These are phyloP conservation scores for Apophysomyces trapeziformis DNA, from an alignment of 371 early-diverging fungal genomes.

Conservation along the genomic window DNA sequence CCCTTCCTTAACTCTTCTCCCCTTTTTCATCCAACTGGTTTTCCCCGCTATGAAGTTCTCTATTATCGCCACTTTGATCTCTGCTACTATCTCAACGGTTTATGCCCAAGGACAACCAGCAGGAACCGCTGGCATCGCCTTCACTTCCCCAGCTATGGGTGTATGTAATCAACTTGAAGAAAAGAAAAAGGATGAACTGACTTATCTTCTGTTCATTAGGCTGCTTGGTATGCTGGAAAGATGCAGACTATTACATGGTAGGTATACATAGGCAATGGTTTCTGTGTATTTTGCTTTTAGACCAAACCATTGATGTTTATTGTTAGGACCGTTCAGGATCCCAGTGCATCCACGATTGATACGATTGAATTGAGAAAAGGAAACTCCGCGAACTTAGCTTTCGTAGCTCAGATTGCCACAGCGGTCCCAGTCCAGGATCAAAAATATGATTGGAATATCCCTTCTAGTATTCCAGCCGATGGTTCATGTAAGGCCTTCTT, in stretches of 20 bases:
- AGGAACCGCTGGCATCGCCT: slow-evolving; percentile 13
- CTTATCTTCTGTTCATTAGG: slow-evolving; percentile 19
- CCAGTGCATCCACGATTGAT: slow-evolving; percentile 22
- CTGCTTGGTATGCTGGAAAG: slow-evolving; percentile 36
- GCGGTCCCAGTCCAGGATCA: slow-evolving; percentile 24
- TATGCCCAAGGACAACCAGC: slow-evolving; percentile 14
- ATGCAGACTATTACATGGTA: slow-evolving; percentile 38
- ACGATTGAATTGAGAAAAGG: slow-evolving; percentile 39
- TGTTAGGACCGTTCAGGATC: slow-evolving; percentile 31
- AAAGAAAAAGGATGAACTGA: neutral
- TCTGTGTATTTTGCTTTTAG: neutral
- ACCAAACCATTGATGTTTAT: neutral
- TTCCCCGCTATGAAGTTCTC: slow-evolving; percentile 17
- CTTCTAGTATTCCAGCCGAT: slow-evolving; percentile 24
- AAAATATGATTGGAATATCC: slow-evolving; percentile 34
- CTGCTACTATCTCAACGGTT: slow-evolving; percentile 11
- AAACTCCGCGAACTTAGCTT: slow-evolving; percentile 29
- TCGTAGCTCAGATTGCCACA: slow-evolving; percentile 18
- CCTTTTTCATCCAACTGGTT: neutral
- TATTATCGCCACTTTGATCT: slow-evolving; percentile 13
- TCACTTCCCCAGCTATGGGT: slow-evolving; percentile 17
- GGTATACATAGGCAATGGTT: too few species aligned
- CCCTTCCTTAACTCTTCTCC: slow-evolving; percentile 12
- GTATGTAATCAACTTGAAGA: slow-evolving; percentile 2
- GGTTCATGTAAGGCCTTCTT: slow-evolving; percentile 32